These are phyloP conservation scores for Bassia scoparia DNA, from an alignment of 148 eudicot genomes.

Conservation along the genomic window DNA sequence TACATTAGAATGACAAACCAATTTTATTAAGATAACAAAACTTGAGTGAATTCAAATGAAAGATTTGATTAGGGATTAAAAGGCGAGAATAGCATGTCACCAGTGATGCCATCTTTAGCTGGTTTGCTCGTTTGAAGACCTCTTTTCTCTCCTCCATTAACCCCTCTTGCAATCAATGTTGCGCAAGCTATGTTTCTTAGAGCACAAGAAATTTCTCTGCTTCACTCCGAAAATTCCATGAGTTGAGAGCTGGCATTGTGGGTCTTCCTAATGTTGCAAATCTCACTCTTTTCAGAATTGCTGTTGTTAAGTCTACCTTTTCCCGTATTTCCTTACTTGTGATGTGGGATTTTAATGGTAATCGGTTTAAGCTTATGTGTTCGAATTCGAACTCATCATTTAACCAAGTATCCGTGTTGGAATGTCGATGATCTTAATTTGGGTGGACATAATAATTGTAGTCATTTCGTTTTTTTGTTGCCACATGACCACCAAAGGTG, in stretches of 20 bases:
- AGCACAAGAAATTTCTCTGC: constrained; percentile 43
- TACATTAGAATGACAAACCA: too few relatives aligned
- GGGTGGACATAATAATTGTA: too few relatives aligned
- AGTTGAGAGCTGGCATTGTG: constrained; percentile 93
- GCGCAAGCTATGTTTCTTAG: too few relatives aligned
- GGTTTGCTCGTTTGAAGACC: constrained; percentile 41
- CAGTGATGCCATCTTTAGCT: constrained; percentile 45
- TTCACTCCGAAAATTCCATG: constrained; percentile 57
- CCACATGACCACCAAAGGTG: too few relatives aligned
- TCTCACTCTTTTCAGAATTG: constrained; percentile 97
- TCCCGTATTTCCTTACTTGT: not conserved
- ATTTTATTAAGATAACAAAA: too few relatives aligned
- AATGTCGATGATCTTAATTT: too few relatives aligned
- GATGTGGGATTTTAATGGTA: too few relatives aligned
- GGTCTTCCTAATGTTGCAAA: constrained; percentile 98
- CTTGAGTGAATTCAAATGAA: too few relatives aligned
- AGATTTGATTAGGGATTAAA: not conserved
- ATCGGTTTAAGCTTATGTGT: not conserved
- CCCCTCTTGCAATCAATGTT: constrained; percentile 8
- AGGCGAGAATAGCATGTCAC: constrained; percentile 68
- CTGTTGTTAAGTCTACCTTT: constrained; percentile 48
- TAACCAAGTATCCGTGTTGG: not conserved
- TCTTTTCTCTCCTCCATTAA: constrained; percentile 28
- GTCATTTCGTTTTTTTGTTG: too few relatives aligned
- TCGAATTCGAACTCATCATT: not conserved